Evolutionary conservation across 2,329 filamentous ascomycete species (phyloP).

Genomic region (Botrytis fragariae): DNA sequence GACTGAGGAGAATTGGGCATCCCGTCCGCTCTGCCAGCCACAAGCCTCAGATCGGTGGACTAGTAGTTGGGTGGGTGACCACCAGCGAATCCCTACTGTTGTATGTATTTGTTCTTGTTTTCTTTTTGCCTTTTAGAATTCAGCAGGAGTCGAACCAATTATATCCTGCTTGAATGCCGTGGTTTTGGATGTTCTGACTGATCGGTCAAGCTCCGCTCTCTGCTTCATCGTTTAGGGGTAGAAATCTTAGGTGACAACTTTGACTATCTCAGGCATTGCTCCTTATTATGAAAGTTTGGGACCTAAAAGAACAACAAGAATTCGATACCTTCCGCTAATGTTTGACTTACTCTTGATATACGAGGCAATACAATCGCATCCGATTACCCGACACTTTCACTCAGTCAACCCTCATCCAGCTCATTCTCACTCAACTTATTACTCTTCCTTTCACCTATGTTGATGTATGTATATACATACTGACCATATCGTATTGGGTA

Average conservation of each 20-base stretch:
- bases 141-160: background rate
- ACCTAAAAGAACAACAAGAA: background rate
- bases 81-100: constrained; percentile 12
- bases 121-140: background rate
- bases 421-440: background rate
- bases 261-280: background rate
- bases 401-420: background rate
- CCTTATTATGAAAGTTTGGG: background rate
- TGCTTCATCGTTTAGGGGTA: background rate
- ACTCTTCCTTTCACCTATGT: background rate
- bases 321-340: background rate
- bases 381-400: background rate
- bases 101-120: background rate
- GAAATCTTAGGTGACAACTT: background rate
- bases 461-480: background rate
- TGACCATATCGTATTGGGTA: background rate
- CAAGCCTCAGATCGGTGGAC: constrained; percentile 1
- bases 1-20: constrained; percentile 13
- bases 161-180: background rate
- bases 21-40: constrained; percentile 10
- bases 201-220: background rate
- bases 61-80: constrained; percentile 11
- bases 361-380: background rate
- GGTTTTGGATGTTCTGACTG: background rate
- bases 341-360: background rate